Evolutionary conservation across 164 flowering plant species (phyloP).

Genomic region (Aristolochia californica): DNA sequence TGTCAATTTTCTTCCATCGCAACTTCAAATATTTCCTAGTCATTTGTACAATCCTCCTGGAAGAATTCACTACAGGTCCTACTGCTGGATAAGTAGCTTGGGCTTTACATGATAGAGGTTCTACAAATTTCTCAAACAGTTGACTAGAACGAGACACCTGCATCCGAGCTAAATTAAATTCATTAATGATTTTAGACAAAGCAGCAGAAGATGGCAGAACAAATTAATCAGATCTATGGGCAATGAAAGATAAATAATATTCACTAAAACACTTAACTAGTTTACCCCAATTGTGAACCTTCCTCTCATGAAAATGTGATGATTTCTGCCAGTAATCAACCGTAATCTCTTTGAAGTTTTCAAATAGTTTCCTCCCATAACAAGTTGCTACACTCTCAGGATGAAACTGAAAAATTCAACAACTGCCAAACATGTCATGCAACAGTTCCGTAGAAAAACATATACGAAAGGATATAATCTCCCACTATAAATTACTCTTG

Average conservation of each 20-base stretch:
- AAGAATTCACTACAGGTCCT: slow-evolving; percentile 7
- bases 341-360: slow-evolving; percentile 77
- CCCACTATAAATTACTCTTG: too few relatives aligned
- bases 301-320: slow-evolving; percentile 21
- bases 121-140: slow-evolving; percentile 18
- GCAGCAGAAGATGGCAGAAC: neutral
- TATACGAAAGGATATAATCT: too few relatives aligned
- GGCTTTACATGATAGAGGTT: slow-evolving; percentile 12
- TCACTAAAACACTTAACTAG: slow-evolving; percentile 8
- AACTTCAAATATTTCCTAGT: slow-evolving; percentile 41
- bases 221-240: neutral
- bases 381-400: slow-evolving; percentile 92
- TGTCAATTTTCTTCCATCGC: slow-evolving; percentile 60
- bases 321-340: slow-evolving; percentile 57
- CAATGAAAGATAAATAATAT: neutral
- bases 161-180: slow-evolving; percentile 44
- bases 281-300: slow-evolving; percentile 46
- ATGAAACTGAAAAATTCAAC: slow-evolving; percentile 57
- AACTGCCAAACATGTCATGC: neutral
- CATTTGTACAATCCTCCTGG: slow-evolving; percentile 13
- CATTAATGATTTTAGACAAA: slow-evolving; percentile 25
- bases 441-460: too few relatives aligned
- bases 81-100: slow-evolving; percentile 10
- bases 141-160: slow-evolving; percentile 44
- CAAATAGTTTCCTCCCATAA: slow-evolving; percentile 68